These are phyloP conservation scores for Tuctoria greenei DNA, from an alignment of 176 grass and related monocot species.

Conservation along the genomic window DNA sequence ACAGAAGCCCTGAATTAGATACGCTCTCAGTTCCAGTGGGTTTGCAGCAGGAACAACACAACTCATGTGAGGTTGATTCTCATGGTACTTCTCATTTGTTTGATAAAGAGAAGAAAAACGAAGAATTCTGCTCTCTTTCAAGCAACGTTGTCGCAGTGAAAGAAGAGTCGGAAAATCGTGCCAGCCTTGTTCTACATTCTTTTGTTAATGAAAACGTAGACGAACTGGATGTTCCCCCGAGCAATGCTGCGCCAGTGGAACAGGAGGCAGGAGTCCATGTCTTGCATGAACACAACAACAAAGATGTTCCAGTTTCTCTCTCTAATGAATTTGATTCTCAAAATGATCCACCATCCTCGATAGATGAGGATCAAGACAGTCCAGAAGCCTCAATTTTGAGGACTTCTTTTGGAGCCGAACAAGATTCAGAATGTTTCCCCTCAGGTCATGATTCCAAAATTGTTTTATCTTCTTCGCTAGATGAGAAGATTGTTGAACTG, in stretches of 20 bases:
- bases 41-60: slow-evolving; percentile 26
- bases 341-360: slow-evolving; percentile 12
- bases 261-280: not conserved
- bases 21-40: slow-evolving; percentile 31
- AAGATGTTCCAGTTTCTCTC: not conserved
- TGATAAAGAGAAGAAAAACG: slow-evolving; percentile 18
- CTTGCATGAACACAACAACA: not conserved
- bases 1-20: slow-evolving; percentile 38
- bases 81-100: slow-evolving; percentile 7
- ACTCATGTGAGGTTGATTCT: slow-evolving; percentile 29
- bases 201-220: slow-evolving; percentile 28
- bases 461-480: slow-evolving; percentile 18
- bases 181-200: slow-evolving; percentile 7
- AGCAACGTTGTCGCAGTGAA: slow-evolving; percentile 24
- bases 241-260: slow-evolving; percentile 27
- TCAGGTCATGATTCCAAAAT: slow-evolving; percentile 25
- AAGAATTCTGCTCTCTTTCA: slow-evolving; percentile 33
- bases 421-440: slow-evolving; percentile 17
- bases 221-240: slow-evolving; percentile 19
- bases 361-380: slow-evolving; percentile 3
- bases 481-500: slow-evolving; percentile 36
- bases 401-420: slow-evolving; percentile 21
- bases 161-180: slow-evolving; percentile 23
- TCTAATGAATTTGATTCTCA: slow-evolving; percentile 21
- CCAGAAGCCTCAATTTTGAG: slow-evolving; percentile 12